A percentile compares a stretch with the other conserved stretches of the same genome.
Evolutionary conservation across 306 rosid genomes (phyloP).

Genomic region (Prunus mongolica): DNA sequence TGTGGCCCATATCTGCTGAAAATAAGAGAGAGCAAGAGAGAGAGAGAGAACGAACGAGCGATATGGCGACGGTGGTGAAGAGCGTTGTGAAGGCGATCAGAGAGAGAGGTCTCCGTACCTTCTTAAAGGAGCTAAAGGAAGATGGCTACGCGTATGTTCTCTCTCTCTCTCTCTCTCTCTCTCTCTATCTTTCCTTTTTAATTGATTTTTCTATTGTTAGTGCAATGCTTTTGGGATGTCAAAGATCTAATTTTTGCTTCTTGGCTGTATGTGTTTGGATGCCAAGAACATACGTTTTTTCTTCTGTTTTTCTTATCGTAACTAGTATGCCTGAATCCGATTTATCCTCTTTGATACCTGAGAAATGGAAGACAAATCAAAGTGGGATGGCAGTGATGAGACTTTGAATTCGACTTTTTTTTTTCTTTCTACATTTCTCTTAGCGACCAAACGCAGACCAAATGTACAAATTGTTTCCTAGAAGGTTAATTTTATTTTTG

Average conservation of each 20-base stretch:
- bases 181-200: background rate
- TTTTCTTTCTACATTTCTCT: background rate
- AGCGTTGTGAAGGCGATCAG: constrained; percentile 49
- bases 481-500: no score
- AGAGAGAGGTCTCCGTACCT: constrained; percentile 69
- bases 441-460: background rate
- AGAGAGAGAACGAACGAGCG: constrained; percentile 16
- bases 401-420: background rate
- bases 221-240: background rate
- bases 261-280: background rate
- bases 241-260: constrained; percentile 19
- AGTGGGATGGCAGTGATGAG: background rate
- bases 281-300: background rate
- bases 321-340: background rate
- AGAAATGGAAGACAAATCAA: background rate
- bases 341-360: background rate
- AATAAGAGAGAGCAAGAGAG: constrained; percentile 1
- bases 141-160: constrained; percentile 69
- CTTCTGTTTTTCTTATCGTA: background rate
- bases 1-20: background rate
- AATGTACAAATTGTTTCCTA: background rate
- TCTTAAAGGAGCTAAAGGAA: constrained; percentile 61
- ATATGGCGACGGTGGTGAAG: constrained; percentile 88
- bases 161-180: background rate
- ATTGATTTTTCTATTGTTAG: constrained; percentile 2